Evolutionary conservation across 2,329 filamentous ascomycete genomes (phyloP).

Genomic region (Ophiocordyceps australis): DNA sequence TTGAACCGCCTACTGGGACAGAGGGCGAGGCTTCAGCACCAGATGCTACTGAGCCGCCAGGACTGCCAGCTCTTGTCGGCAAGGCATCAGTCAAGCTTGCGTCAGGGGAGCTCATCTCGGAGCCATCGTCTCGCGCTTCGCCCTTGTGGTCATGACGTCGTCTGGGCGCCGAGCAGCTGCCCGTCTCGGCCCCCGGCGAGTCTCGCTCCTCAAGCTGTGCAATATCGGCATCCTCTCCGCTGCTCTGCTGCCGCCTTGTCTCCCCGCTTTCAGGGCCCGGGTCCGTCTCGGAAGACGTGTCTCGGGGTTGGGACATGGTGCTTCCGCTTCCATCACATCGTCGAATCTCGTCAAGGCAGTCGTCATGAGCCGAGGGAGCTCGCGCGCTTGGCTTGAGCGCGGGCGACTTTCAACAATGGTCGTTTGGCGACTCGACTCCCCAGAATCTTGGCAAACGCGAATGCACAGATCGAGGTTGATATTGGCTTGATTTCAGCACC

Average conservation of each 20-base stretch:
- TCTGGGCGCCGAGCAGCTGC: constrained; percentile 26
- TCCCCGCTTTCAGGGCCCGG: constrained; percentile 22
- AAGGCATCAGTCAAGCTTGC: constrained; percentile 25
- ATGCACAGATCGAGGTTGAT: too few species aligned
- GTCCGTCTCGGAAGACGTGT: constrained; percentile 21
- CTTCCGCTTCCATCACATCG: constrained; percentile 19
- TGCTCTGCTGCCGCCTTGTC: constrained; percentile 9
- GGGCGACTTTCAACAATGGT: neutral
- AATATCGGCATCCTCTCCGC: constrained; percentile 5
- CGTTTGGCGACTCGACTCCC: too few species aligned
- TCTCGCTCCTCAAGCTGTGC: constrained; percentile 4
- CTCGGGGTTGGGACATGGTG: constrained; percentile 30
- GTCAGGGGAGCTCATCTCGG: constrained; percentile 34
- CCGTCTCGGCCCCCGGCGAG: constrained; percentile 16
- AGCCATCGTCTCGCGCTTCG: too few species aligned
- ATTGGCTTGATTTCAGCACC: too few species aligned
- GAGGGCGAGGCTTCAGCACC: constrained; percentile 75
- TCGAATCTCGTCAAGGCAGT: neutral
- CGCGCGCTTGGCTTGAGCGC: neutral
- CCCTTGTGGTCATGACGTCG: too few species aligned
- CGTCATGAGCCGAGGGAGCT: neutral
- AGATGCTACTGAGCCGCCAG: constrained; percentile 49
- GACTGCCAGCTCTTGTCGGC: constrained; percentile 43
- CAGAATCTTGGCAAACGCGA: too few species aligned
- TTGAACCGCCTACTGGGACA: constrained; percentile 56